Evolutionary conservation across 192 early-diverging fungal species (phyloP), one percentile per base, ranked within the genome.

Genomic region (Cladochytrium replicatum): DNA sequence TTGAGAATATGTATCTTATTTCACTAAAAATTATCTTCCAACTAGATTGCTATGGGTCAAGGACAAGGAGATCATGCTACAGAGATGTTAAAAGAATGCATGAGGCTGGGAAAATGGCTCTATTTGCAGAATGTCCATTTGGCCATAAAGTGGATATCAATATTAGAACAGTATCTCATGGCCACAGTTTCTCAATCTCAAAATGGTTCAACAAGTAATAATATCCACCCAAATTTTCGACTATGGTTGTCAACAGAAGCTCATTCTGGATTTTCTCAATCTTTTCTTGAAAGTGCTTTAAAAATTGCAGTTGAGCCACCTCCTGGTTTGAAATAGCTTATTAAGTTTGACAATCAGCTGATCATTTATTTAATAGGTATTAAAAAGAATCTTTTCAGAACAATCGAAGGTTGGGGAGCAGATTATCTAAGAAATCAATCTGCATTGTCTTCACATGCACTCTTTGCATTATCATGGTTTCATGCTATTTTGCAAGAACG

Each of bases 401-500:
- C 67, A 6, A 69, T 67, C 46, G 69, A 72, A 50, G 55, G 48
- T 3, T 75, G 71, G 74, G 41, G 54, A 13, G 62, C 72, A 2
- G 51, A 61, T n/a, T 75, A 69, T 43, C 67, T 77, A 25, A 23
- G 34, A 2, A 32, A 37, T 6, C 69, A 69, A 11, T 58, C 65
- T 15, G 52, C 63, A 2, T 29, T 75, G 15, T 54, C 71, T n/a
- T 68, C 69, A 0, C 77, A 80, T 54, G 68, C 75, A 0, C 48
- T 80, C 17, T 78, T 80, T 54, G 63, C 63, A 0, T 57, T 80
- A 8, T 68, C 75, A 4, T 80, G 77, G 77, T 74, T 73, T 54
- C 77, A 80, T 54, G 71, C 75, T 0, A 63, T 80, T 6, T 54
- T 80, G 24, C 77, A 80, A 47, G 77, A 80, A 46, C 55, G 77